Conservation (phyloP, 495 filamentous ascomycete genomes). For the Pyronema omphalodes region DNA sequence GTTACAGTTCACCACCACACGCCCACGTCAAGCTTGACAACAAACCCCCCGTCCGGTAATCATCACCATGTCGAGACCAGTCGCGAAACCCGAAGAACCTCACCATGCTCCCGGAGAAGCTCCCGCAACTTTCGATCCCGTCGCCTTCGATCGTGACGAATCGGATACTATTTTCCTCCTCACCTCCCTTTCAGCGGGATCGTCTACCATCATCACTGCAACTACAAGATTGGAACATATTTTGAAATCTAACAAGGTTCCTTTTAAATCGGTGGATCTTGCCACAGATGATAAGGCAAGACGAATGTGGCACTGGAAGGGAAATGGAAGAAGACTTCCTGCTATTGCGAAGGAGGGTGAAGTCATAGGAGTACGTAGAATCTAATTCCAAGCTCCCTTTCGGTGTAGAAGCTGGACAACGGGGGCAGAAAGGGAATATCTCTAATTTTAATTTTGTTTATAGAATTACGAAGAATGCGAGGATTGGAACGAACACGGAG, state of each 20-base stretch:
- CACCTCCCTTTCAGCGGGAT: conserved; percentile 22
- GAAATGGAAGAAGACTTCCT: conserved; percentile 63
- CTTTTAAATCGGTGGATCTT: conserved; percentile 80
- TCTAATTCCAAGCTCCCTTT: background rate
- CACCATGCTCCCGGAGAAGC: conserved; percentile 1
- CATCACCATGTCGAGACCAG: no score
- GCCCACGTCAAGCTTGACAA: no score
- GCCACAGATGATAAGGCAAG: conserved; percentile 82
- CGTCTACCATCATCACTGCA: conserved; percentile 59
- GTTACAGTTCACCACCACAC: no score
- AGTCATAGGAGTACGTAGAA: conserved; percentile 62
- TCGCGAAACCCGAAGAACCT: background rate
- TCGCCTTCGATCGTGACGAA: conserved; percentile 14
- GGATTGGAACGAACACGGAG: conserved; percentile 98
- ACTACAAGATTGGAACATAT: conserved; percentile 92
- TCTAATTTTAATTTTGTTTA: background rate
- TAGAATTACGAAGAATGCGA: conserved; percentile 87
- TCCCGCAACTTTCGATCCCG: conserved; percentile 9
- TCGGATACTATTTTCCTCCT: conserved; percentile 20
- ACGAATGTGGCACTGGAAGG: conserved; percentile 72
- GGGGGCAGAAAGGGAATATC: background rate
- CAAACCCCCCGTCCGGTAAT: no score
- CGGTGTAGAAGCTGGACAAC: no score
- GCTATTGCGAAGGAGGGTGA: conserved; percentile 73
- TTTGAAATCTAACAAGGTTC: conserved; percentile 81